Conservation (phyloP, 495 filamentous ascomycete genomes). For the Neurospora terricola region DNA sequence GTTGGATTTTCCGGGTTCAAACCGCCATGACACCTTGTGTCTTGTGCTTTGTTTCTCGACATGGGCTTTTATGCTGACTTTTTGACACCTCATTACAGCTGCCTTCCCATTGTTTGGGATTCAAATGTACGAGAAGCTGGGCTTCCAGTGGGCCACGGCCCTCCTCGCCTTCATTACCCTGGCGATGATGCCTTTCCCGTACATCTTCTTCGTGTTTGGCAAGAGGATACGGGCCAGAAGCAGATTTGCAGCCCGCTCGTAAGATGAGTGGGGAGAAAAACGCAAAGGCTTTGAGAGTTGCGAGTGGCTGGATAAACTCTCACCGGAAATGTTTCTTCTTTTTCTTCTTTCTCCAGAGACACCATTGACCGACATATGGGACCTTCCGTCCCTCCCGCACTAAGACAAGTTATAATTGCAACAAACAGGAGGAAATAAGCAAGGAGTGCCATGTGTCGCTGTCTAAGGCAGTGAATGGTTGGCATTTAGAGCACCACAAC, state of each 20-base stretch:
- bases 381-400: neutral
- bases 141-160: constrained; percentile 63
- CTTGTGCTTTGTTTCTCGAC: constrained; percentile 33
- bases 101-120: constrained; percentile 40
- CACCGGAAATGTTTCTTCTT: neutral
- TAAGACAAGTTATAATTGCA: neutral
- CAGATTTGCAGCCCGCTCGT: constrained; percentile 30
- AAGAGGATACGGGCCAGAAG: constrained; percentile 42
- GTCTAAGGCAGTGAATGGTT: neutral
- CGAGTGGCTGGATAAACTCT: neutral
- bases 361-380: neutral
- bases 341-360: neutral
- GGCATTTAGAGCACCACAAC: neutral
- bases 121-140: constrained; percentile 55
- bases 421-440: neutral
- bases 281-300: neutral
- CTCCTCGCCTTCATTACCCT: constrained; percentile 61
- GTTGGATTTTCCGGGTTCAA: constrained; percentile 33
- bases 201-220: constrained; percentile 57
- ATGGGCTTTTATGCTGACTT: constrained; percentile 2
- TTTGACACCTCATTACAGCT: constrained; percentile 23
- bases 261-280: neutral
- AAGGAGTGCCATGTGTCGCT: neutral
- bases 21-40: constrained; percentile 29
- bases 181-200: constrained; percentile 60